Percentiles rank a stretch among this genome's conserved stretches.
Evolutionary conservation across 2,329 filamentous ascomycete species (phyloP).

Genomic region (Penicillium concentricum): DNA sequence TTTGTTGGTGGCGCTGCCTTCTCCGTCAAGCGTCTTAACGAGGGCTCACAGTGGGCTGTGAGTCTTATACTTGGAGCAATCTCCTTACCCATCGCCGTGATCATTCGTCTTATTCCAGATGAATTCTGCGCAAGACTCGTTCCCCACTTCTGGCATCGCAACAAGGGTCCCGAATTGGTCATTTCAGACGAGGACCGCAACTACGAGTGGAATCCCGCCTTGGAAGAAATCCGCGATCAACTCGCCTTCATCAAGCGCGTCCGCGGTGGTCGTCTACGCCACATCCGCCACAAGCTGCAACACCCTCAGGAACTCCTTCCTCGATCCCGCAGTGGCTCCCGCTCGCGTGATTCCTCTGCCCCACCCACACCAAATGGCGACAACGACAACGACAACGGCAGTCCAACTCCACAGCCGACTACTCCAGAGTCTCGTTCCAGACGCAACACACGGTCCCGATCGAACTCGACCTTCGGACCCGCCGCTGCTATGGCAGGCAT

Average conservation of each 20-base stretch:
- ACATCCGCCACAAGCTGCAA: conserved; percentile 60
- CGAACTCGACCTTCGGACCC: conserved; percentile 59
- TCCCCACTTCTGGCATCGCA: conserved; percentile 39
- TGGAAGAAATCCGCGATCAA: conserved; percentile 64
- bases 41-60: conserved; percentile 68
- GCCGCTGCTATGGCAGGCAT: conserved; percentile 65
- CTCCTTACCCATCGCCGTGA: conserved; percentile 64
- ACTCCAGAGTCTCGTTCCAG: conserved; percentile 56
- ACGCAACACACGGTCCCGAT: conserved; percentile 55
- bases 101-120: conserved; percentile 61
- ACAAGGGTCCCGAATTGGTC: conserved; percentile 43
- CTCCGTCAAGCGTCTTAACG: conserved; percentile 57
- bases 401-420: conserved; percentile 44
- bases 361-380: conserved; percentile 59
- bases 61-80: conserved; percentile 67
- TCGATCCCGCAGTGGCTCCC: conserved; percentile 44
- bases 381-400: conserved; percentile 47
- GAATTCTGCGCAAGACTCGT: conserved; percentile 50
- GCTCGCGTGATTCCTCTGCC: conserved; percentile 46
- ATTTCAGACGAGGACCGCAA: conserved; percentile 48
- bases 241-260: conserved; percentile 63
- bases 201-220: conserved; percentile 59
- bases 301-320: conserved; percentile 53
- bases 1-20: conserved; percentile 69
- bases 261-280: conserved; percentile 61